These are phyloP conservation scores for Beauveria sp. DNA, from an alignment of 2,329 filamentous ascomycete genomes.

Conservation along the genomic window DNA sequence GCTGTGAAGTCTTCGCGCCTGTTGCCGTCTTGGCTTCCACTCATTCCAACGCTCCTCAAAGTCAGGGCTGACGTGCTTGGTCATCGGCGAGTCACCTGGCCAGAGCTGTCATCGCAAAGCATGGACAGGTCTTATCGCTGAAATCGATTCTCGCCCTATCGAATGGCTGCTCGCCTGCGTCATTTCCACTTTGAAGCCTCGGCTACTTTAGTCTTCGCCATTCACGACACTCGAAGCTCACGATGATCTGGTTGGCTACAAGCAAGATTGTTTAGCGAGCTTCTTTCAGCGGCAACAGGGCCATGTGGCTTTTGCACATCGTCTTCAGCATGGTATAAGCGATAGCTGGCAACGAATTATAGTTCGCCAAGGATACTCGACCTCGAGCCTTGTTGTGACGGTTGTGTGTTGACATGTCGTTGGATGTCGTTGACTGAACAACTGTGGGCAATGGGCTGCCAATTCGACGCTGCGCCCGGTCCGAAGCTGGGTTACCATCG, in stretches of 20 bases:
- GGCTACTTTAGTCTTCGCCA: background rate
- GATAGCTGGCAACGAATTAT: background rate
- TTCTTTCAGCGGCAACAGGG: background rate
- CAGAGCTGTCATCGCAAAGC: background rate
- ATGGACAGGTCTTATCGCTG: background rate
- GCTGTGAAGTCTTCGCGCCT: background rate
- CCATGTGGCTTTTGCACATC: background rate
- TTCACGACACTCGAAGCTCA: background rate
- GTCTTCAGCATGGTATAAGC: background rate
- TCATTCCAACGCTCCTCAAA: background rate
- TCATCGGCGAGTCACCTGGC: background rate
- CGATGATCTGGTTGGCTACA: too few species aligned
- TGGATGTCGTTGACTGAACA: background rate
- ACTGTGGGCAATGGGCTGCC: background rate
- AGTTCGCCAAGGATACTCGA: background rate
- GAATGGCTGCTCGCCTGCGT: background rate
- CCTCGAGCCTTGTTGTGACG: background rate
- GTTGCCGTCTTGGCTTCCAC: background rate
- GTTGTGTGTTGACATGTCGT: background rate
- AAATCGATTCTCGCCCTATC: background rate
- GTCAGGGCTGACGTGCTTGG: background rate
- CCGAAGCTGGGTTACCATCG: background rate
- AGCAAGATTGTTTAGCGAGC: background rate
- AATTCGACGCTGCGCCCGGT: background rate
- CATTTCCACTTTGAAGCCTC: background rate